Conservation (phyloP, 108 stramenopile genomes). For the Nitzschia palea region DNA sequence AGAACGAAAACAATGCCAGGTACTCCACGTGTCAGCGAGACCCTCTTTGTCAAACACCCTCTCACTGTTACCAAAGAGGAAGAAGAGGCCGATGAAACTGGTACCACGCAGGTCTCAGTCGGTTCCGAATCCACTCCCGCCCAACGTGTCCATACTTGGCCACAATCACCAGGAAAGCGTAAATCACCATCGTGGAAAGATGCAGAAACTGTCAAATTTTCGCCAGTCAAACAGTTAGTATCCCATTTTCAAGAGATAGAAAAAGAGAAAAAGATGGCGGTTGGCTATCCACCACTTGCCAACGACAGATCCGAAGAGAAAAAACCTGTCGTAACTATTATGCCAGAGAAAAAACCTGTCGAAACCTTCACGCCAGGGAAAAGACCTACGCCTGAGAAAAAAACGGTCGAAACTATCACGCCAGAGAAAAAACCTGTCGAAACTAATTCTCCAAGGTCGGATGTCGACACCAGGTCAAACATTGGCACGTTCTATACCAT, state of each 20-base stretch:
- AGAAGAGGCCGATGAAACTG: background rate
- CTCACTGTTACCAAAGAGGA: slow-evolving; percentile 1
- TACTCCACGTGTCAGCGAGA: background rate
- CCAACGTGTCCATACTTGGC: background rate
- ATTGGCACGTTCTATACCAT: background rate
- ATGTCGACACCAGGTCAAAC: background rate
- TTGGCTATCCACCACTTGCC: background rate
- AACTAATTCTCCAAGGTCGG: too few relatives aligned
- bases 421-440: too few relatives aligned
- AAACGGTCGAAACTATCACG: too few relatives aligned
- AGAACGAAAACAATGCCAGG: background rate
- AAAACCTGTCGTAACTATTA: too few relatives aligned
- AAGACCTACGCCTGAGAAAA: background rate
- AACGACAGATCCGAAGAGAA: background rate
- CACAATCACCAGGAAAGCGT: slow-evolving; percentile 8
- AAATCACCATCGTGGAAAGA: slow-evolving; percentile 16
- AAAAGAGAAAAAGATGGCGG: too few relatives aligned
- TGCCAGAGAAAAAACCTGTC: too few relatives aligned
- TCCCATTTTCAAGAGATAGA: too few relatives aligned
- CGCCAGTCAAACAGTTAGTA: background rate
- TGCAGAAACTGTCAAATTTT: background rate
- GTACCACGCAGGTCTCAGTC: background rate
- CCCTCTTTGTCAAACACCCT: background rate
- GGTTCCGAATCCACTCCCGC: background rate
- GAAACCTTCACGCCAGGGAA: too few relatives aligned